Evolutionary conservation across 805 yeast genomes (phyloP).

Genomic region (Cyberlindnera maclurae): DNA sequence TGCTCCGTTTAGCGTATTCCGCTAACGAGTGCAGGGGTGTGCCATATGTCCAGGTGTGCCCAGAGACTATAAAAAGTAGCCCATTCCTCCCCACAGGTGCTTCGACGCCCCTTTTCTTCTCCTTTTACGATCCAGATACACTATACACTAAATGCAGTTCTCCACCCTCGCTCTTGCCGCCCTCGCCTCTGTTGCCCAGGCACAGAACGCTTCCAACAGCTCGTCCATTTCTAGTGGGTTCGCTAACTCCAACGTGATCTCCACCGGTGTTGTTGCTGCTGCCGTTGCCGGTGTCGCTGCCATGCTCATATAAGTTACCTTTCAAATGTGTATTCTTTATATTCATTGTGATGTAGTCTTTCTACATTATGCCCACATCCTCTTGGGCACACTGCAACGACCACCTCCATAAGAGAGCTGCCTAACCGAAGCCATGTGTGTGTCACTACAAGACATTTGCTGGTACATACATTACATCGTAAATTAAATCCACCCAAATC

Average conservation of each 20-base stretch:
- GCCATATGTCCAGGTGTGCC: no score
- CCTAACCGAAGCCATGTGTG: no score
- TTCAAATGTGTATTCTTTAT: background rate
- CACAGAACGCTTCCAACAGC: background rate
- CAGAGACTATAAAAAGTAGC: background rate
- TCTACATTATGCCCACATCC: no score
- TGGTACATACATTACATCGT: background rate
- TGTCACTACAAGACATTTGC: no score
- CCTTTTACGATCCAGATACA: background rate
- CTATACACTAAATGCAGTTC: background rate
- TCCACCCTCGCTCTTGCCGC: conserved; percentile 2
- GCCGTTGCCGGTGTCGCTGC: conserved; percentile 20
- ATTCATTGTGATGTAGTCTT: no score
- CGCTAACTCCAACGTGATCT: conserved; percentile 11
- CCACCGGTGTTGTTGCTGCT: conserved; percentile 14
- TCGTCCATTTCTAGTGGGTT: conserved; percentile 16
- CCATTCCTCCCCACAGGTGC: background rate
- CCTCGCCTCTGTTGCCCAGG: conserved; percentile 1
- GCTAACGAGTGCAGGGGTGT: no score
- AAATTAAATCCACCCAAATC: background rate
- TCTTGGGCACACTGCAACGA: no score
- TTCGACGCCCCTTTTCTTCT: background rate
- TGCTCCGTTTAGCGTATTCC: no score
- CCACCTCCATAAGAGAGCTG: no score
- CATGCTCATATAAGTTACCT: conserved; percentile 10